phyloP scores from a whole-genome alignment of 768 basidiomycete species.

The Zangia roseola region DNA sequence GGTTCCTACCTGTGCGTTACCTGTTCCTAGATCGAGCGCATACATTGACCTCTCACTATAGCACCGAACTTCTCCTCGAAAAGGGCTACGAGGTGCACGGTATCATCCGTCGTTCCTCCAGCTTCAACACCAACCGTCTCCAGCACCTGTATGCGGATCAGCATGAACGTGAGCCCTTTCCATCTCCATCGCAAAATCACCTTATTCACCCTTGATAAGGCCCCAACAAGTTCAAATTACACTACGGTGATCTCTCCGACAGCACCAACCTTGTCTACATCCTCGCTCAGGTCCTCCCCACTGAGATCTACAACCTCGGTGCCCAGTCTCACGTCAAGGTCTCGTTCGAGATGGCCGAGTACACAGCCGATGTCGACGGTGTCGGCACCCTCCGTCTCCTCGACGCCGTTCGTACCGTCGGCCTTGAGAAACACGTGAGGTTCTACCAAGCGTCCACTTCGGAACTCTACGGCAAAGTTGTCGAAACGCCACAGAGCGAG shows the following conservation, averaged over 20 bases:
- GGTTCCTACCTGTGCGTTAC: constrained; percentile 87
- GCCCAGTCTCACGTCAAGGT: constrained; percentile 99
- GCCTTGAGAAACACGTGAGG: constrained; percentile 86
- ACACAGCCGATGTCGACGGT: constrained; percentile 96
- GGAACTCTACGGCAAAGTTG: constrained; percentile 95
- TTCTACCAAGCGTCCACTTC: constrained; percentile 99
- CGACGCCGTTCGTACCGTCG: constrained; percentile 94
- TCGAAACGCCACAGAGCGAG: constrained; percentile 93
- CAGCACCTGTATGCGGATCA: constrained; percentile 92
- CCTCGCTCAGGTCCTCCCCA: constrained; percentile 90
- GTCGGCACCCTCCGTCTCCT: constrained; percentile 93
- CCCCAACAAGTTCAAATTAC: constrained; percentile 76
- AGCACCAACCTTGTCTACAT: constrained; percentile 97
- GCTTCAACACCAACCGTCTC: constrained; percentile 95
- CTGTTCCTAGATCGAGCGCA: background rate
- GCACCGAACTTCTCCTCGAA: constrained; percentile 77
- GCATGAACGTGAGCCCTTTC: constrained; percentile 70
- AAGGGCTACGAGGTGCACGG: constrained; percentile 94
- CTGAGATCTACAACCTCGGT: constrained; percentile 97
- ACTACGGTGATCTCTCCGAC: constrained; percentile 93
- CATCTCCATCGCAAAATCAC: background rate
- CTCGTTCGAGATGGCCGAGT: constrained; percentile 99
- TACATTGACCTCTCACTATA: constrained; percentile 28
- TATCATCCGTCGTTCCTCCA: constrained; percentile 95
- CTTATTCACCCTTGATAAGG: constrained; percentile 37